Conservation (phyloP, 2,329 filamentous ascomycete species). For the Huntiella savannae region DNA sequence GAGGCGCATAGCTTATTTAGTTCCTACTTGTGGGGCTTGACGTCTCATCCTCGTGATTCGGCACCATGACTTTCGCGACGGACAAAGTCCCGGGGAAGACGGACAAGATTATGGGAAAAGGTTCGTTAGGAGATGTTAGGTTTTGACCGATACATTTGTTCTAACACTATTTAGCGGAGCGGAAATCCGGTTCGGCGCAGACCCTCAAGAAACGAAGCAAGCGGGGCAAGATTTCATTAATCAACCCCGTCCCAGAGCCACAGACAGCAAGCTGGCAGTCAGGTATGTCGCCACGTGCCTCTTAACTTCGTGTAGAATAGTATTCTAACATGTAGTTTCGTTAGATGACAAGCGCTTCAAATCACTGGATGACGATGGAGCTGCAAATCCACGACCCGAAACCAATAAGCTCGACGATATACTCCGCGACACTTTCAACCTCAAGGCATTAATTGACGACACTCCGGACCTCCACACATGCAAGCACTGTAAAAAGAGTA, state of each 20-base stretch:
- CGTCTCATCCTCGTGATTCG: no score
- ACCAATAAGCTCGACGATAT: conserved; percentile 55
- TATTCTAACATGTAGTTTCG: conserved; percentile 16
- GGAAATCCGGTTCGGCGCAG: no score
- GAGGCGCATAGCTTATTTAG: no score
- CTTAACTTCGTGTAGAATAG: conserved; percentile 32
- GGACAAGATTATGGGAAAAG: no score
- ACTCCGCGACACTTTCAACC: conserved; percentile 61
- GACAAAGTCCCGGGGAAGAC: no score
- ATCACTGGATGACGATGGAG: conserved; percentile 17
- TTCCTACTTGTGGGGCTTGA: neutral
- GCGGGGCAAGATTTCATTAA: conserved; percentile 37
- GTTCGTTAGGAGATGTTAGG: no score
- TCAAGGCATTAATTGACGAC: conserved; percentile 66
- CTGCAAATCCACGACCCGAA: conserved; percentile 20
- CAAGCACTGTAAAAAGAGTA: conserved; percentile 85
- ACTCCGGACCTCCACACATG: conserved; percentile 62
- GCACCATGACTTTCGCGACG: no score
- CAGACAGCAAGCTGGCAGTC: conserved; percentile 40
- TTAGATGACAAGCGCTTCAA: conserved; percentile 38
- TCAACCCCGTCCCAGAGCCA: conserved; percentile 41
- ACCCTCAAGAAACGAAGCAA: neutral
- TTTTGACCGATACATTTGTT: no score
- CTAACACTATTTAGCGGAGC: no score
- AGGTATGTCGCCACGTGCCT: conserved; percentile 32